These are phyloP conservation scores for Diophrys sp. DNA, from an alignment of 73 alveolate species.

Conservation along the genomic window DNA sequence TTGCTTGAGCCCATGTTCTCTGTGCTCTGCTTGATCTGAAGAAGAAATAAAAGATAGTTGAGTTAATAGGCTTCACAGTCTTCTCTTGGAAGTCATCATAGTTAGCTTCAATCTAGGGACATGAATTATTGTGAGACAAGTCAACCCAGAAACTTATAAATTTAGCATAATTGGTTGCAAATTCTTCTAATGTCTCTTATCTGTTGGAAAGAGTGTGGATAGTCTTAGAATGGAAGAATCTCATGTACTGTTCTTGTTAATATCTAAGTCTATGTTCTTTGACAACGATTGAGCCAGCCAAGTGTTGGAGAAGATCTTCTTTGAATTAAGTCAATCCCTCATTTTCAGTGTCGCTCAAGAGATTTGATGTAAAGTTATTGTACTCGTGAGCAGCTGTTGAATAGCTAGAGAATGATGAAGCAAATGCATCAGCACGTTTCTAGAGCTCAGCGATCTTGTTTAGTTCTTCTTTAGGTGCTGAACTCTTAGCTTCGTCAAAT, in stretches of 20 bases:
- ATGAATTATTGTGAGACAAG: constrained; percentile 18
- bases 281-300: constrained; percentile 42
- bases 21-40: constrained; percentile 33
- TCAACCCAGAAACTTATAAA: constrained; percentile 10
- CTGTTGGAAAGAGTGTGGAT: not conserved
- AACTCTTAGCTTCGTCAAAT: too few species aligned
- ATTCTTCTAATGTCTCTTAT: constrained; percentile 18
- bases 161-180: constrained; percentile 28
- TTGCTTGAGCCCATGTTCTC: constrained; percentile 41
- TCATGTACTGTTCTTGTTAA: constrained; percentile 50
- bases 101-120: constrained; percentile 60
- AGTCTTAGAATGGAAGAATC: constrained; percentile 25
- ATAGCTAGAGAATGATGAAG: too few species aligned
- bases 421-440: too few species aligned
- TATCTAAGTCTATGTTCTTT: constrained; percentile 50
- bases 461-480: too few species aligned
- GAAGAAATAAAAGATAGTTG: constrained; percentile 61
- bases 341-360: not conserved
- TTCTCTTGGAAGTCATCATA: constrained; percentile 49
- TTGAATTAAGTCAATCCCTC: not conserved
- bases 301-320: constrained; percentile 26
- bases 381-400: too few species aligned
- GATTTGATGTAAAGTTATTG: too few species aligned
- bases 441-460: too few species aligned
- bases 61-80: constrained; percentile 43